Evolutionary conservation across 1,284 basidiomycete genomes (phyloP), one percentile per base, ranked within the genome.

Genomic region (Polyporus tsugae): DNA sequence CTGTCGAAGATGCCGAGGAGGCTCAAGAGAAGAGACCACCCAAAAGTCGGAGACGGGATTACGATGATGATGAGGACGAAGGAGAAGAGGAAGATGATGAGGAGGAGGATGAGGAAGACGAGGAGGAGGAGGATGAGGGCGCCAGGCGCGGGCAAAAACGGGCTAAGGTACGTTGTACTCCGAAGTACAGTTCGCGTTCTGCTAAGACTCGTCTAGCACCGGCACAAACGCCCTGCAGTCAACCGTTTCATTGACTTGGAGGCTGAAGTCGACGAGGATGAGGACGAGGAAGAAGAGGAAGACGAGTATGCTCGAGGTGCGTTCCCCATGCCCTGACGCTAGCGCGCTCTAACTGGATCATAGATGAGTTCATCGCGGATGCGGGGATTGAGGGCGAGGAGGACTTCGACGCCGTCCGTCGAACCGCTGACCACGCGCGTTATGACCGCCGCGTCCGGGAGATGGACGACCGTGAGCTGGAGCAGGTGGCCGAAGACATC

Each of bases 211-310:
- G 46, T 70, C 39, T 70, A 91, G 88, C 87, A 87, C 72, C 89
- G 89, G 68, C 90, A 91, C 76, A 90, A 87, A 78, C 85, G 87
- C 60, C 82, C 83, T 70, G 83, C 84, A 22, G 87, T 89, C 41
- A 94, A 91, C 78, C 91, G 92, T 73, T 99, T 96, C 91, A 85
- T 98, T 76, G 97, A 99, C 90, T 88, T 97, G 70, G 95, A 98
- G 82, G 97, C 96, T 70, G 95, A 96, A 77, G 95, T 96, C 38
- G 94, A 94, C 74, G 94, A 95, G 62, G 97, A 98, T 64, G 96
- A 97, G 35, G 97, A 98, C 64, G 97, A 98, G 62, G 95, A 97
- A 4, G 95, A 96, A 39, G 96, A 97, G 9, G 96, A 97, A 29
- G 94, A 94, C 42, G 95, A 95, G 70, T 89, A 88, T 71, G 90